Evolutionary conservation across 129 eudicot genomes (phyloP), one percentile per base, ranked within the genome.

Genomic region (Deinandra increscens): DNA sequence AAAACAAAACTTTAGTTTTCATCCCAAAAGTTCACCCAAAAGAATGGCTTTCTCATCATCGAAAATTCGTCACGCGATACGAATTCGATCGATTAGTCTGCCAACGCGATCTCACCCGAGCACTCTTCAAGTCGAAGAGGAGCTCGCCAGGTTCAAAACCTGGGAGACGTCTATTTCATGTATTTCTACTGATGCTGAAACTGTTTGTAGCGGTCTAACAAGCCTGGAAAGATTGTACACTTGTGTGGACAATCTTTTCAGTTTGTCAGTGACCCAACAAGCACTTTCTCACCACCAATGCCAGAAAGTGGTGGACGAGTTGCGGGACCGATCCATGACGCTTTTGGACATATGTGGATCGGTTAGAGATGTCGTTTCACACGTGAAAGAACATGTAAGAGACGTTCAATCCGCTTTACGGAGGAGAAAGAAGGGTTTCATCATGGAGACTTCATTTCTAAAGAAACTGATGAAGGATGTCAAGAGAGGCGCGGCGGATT

Each of bases 51-150:
- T 68, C 6, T 48, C 70, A 9, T 68, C 75, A 34, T 18, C 63
- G 6, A 69, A 26, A 51, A 70, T 51, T 41, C 55, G 46, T 8
- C 68, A 29, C 7, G 61, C 76, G 38, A 60, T 75, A 44, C 74
- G 91, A 70, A 60, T 75, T 51, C 74, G 91, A 70, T 85, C 87
- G 7, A 66, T 80, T 70, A 85, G 91, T 78, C 78, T 85, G 77
- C 91, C 91, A 44, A 37, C 72, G 4, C 73, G 84, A 71, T 77
- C 86, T 26, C 80, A 82, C 45, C 81, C 85, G 13, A 70, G 66
- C 51, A 79, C 82, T 36, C 77, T 61, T 46, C 72, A 62, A 70
- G 39, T 77, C 36, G 81, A 80, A 65, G 79, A 82, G 48, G 80
- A 76, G 79, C 82, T 85, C 29, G 39, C 68, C 43, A 69, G 68